Evolutionary conservation across 139 green algal genomes (phyloP), one percentile per base, ranked within the genome.

Genomic region (Chlorella ohadii): DNA sequence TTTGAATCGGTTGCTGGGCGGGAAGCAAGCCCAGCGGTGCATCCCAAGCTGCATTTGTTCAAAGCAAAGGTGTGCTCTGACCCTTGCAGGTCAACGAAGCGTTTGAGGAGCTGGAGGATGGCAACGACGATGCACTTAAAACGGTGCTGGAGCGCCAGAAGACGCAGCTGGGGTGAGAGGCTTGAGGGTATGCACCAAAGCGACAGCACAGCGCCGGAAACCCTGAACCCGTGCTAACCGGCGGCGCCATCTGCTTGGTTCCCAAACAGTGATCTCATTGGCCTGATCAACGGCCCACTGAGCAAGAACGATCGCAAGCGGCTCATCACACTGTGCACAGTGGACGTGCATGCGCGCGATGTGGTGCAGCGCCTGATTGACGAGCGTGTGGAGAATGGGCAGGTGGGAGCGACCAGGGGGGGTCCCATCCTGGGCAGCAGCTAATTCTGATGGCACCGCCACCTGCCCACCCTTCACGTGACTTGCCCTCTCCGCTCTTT

Each of bases 271-370:
- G 94, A 95, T 33, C 90, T 98, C 23, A 97, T 98, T 36, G 89
- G 93, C 47, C 81, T 96, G 55, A 98, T 98, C 89, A 98, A 97
- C 86, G 92, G 92, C 13, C 86, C 94, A 38, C 90, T 98, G 39
- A 93, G 80, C 51, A 92, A 87, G 47, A 92, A 94, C 78, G 95
- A 98, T 74, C 93, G 96, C 78, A 96, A 96, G 88, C 98, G 97
- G 93, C 92, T 98, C 74, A 97, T 98, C 89, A 98, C 95, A 20
- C 92, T 98, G 75, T 98, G 95, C 87, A 98, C 96, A 3, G 95
- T 98, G 74, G 96, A 98, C 78, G 96, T 98, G 76, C 96, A 98
- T 79, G 94, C 95, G 3, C 92, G 96, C 34, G 96, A 98, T 66
- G 95, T 98, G 25, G 89, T 98, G 51, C 90, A 94, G 85, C 89